These are phyloP conservation scores for Physaria fendleri DNA, from an alignment of 345 rosid species.

Conservation along the genomic window DNA sequence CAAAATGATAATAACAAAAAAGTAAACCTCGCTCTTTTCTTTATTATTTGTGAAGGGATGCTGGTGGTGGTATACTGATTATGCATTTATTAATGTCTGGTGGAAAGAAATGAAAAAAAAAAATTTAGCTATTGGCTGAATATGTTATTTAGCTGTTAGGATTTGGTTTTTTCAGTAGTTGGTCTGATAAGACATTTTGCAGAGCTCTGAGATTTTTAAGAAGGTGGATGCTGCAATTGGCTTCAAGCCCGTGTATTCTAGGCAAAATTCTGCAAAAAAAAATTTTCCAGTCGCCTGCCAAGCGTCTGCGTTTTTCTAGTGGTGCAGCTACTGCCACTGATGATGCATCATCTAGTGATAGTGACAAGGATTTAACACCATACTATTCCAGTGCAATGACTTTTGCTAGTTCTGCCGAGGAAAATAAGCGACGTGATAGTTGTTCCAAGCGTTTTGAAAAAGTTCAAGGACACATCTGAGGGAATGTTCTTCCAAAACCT, in stretches of 20 bases:
- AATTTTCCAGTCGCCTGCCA: constrained; percentile 54
- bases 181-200: constrained; percentile 11
- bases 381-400: constrained; percentile 71
- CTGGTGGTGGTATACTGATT: too few relatives aligned
- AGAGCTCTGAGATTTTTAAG: constrained; percentile 24
- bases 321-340: constrained; percentile 40
- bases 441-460: too few relatives aligned
- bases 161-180: constrained; percentile 2
- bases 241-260: constrained; percentile 31
- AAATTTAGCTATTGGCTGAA: neutral
- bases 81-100: constrained; percentile 1
- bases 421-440: too few relatives aligned
- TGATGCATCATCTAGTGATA: constrained; percentile 85
- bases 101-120: too few relatives aligned
- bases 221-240: constrained; percentile 45
- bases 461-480: constrained; percentile 55
- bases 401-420: too few relatives aligned
- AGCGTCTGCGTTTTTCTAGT: constrained; percentile 67
- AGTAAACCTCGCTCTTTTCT: too few relatives aligned
- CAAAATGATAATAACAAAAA: constrained; percentile 46
- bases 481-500: constrained; percentile 45
- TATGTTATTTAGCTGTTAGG: constrained; percentile 14
- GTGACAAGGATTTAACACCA: constrained; percentile 87
- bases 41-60: too few relatives aligned
- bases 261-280: constrained; percentile 50